These are phyloP conservation scores for Trichoderma sp. DNA, from an alignment of 2,329 filamentous ascomycete species.

Conservation along the genomic window DNA sequence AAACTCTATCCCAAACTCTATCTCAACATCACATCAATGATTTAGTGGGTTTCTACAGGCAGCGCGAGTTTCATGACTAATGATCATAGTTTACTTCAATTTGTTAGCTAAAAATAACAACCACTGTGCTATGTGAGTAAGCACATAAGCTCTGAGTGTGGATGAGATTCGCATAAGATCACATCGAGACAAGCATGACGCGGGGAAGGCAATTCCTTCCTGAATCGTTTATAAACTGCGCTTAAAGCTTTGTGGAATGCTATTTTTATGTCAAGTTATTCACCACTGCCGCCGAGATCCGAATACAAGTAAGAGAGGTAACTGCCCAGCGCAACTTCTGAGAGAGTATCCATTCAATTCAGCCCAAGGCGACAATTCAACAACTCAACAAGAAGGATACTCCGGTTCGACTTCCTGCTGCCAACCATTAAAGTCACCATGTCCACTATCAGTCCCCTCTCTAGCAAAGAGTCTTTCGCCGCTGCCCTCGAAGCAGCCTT, in stretches of 20 bases:
- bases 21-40: background rate
- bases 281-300: rapidly evolving
- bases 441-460: background rate
- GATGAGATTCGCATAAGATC: background rate
- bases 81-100: background rate
- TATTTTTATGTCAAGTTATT: no score
- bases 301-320: background rate
- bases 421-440: background rate
- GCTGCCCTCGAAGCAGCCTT: background rate
- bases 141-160: background rate
- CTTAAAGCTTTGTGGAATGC: no score
- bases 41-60: background rate
- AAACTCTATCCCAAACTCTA: background rate
- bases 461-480: background rate
- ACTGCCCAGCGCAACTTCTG: background rate
- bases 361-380: background rate
- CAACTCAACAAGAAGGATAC: background rate
- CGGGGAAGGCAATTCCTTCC: background rate
- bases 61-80: background rate
- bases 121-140: background rate
- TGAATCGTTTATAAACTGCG: no score
- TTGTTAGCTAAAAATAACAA: background rate
- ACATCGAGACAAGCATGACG: background rate
- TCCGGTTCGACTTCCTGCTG: background rate
- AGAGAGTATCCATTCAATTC: background rate